These are phyloP conservation scores for Carex parvula DNA, from an alignment of 176 grass and related monocot species.

Conservation along the genomic window DNA sequence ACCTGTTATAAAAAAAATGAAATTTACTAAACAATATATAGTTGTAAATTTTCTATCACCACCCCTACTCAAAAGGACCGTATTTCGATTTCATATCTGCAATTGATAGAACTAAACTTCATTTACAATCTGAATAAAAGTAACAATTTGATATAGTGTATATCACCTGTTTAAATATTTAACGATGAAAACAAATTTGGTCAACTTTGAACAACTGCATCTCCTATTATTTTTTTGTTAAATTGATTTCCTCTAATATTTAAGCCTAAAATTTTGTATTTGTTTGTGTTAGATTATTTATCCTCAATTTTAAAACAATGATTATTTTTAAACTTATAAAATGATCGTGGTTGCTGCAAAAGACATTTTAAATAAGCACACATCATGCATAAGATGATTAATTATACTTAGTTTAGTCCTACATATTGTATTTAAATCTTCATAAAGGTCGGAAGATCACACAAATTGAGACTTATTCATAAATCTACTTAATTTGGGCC, in stretches of 20 bases:
- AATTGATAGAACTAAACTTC: no score
- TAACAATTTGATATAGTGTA: no score
- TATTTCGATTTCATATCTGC: no score
- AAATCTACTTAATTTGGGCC: no score
- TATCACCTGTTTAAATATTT: no score
- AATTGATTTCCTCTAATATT: background rate
- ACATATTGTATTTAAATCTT: background rate
- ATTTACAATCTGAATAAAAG: no score
- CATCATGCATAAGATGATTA: background rate
- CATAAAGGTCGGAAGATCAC: background rate
- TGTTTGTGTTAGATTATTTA: background rate
- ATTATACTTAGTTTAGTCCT: background rate
- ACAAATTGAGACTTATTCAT: background rate
- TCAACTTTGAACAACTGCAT: background rate
- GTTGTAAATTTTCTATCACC: no score
- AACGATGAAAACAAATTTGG: no score
- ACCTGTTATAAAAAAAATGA: no score
- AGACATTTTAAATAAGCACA: background rate
- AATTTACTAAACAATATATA: no score
- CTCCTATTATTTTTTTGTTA: background rate
- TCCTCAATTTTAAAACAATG: background rate
- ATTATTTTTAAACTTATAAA: background rate
- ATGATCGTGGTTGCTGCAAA: background rate
- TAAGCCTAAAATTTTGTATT: background rate
- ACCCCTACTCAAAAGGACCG: no score